These are phyloP conservation scores for Kockovaella imperatae DNA, from an alignment of 768 basidiomycete species.

Conservation along the genomic window DNA sequence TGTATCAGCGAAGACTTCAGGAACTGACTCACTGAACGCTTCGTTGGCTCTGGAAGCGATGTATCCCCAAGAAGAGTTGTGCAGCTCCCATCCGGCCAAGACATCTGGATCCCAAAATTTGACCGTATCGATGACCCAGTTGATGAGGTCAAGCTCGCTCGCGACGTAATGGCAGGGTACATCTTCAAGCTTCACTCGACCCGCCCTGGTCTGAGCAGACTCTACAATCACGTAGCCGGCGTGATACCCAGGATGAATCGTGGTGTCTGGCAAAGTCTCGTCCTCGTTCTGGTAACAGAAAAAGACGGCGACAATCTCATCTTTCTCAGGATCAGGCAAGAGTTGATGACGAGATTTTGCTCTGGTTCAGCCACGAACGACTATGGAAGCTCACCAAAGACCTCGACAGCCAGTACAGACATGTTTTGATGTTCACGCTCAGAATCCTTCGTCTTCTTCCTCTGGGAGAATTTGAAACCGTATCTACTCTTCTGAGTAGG, in stretches of 20 bases:
- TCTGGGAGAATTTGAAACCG: conserved; percentile 58
- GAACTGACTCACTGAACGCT: conserved; percentile 32
- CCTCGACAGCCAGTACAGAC: conserved; percentile 71
- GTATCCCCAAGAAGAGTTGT: conserved; percentile 84
- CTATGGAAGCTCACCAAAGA: conserved; percentile 61
- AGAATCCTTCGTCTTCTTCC: conserved; percentile 45
- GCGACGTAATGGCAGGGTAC: conserved; percentile 47
- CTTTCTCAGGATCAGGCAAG: conserved; percentile 59
- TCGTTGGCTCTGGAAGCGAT: conserved; percentile 57
- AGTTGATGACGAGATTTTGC: conserved; percentile 57
- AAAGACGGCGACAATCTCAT: conserved; percentile 63
- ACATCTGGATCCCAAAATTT: conserved; percentile 81
- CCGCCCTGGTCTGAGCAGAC: conserved; percentile 13
- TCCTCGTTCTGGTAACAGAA: conserved; percentile 61
- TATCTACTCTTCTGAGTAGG: conserved; percentile 68
- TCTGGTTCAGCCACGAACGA: conserved; percentile 29
- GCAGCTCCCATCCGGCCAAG: conserved; percentile 84
- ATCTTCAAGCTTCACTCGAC: conserved; percentile 47
- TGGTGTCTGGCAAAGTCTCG: conserved; percentile 28
- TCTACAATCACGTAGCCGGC: conserved; percentile 38
- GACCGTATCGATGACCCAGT: conserved; percentile 65
- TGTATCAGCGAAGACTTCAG: conserved; percentile 10
- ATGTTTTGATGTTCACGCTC: conserved; percentile 63
- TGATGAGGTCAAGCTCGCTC: conserved; percentile 72
- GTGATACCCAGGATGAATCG: conserved; percentile 31